Evolutionary conservation across 1,284 basidiomycete species (phyloP), one percentile per base, ranked within the genome.

Genomic region (Sphaerobolus stellatus): DNA sequence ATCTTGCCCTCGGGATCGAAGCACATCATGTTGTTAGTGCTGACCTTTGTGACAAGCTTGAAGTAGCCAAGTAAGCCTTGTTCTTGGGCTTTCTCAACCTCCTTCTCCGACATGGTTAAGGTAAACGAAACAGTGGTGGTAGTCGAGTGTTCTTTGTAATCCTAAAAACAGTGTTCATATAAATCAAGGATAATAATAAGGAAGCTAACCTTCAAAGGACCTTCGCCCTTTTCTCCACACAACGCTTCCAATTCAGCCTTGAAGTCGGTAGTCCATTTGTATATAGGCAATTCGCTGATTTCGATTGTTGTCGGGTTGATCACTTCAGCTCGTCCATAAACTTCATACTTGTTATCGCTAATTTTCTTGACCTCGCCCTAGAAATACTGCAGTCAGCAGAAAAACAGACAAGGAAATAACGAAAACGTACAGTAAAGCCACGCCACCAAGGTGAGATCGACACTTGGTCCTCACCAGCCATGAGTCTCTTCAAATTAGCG

Each of bases 1-100:
- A 99, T 98, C 77, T 97, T 98, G 65, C 93, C 90, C 28, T 96
- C 88, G 60, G 92, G 83, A 71, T 98, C 95, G 71, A 99, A 99
- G 71, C 93, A 94, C 8, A 99, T 98, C 97, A 99, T 98, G 76
- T 99, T 99, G 68, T 82, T 82, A 8, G 94, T 98, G 67, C 80
- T 89, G 68, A 98, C 74, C 66, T 93, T 91, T 41, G 79, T 75
- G 4, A 86, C 84, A 50, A 98, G 74, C 74, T 96, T 98, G 85
- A 99, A 98, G 68, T 85, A 92, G 68, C 96, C 94, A 31, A 89
- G 72, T 38, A 97, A 72, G 2, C 96, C 96, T 67, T 98, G 92
- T 54, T 83, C 81, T 65, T 94, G 92, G 2, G 94, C 92, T 67
- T 92, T 92, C 62, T 90, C 82, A 62, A 97, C 80, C 52, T 89